Evolutionary conservation across 2,329 filamentous ascomycete genomes (phyloP), one percentile per base, ranked within the genome.

Genomic region (Neofusicoccum laricinum): DNA sequence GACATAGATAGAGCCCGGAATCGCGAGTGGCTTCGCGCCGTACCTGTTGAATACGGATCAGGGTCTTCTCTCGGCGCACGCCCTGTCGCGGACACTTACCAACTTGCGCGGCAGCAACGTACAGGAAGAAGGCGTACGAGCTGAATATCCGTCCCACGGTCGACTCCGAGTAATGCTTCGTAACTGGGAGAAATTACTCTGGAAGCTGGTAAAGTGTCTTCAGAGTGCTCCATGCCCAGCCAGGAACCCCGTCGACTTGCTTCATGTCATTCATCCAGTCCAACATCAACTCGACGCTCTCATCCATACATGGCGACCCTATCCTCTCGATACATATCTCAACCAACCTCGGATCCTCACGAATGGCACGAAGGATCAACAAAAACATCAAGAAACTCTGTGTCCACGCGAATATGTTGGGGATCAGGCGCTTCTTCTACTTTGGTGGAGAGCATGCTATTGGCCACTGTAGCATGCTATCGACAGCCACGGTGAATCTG

Each of bases 301-400:
- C 55, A 8, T 45, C 41, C 4, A 59, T 21, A 11, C 36, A n/a
- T 10, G 17, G 17, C 38, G 4, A 3, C 2, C 36, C 34, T 12
- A 59, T 1, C 55, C 38, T 17, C 11, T 32, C 38, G 10, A 4
- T 19, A 2, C 38, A 30, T 0, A 45, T 12, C 10, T 2, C 3
- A 11, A 10, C 11, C 36, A 59, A 25, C 3, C 4, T 7, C 17
- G 38, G 12, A 11, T 59, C 17, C 10, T n/a, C 55, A 2, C 19
- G 5, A 11, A 46, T 21, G 0, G 21, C 38, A 14, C 55, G 19
- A 8, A 59, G 4, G 19, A 59, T 30, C 4, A 59, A 38, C 25
- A 88, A 75, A 21, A 87, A 82, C 4, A 82, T 82, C 46, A 88
- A 78, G 45, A 88, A 79, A 65, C 86, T 87, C 68, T 88, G 85